Percentiles rank a stretch among this genome's conserved stretches.
Evolutionary conservation across 2,329 filamentous ascomycete species (phyloP).

Genomic region (Erysiphe pulchra): DNA sequence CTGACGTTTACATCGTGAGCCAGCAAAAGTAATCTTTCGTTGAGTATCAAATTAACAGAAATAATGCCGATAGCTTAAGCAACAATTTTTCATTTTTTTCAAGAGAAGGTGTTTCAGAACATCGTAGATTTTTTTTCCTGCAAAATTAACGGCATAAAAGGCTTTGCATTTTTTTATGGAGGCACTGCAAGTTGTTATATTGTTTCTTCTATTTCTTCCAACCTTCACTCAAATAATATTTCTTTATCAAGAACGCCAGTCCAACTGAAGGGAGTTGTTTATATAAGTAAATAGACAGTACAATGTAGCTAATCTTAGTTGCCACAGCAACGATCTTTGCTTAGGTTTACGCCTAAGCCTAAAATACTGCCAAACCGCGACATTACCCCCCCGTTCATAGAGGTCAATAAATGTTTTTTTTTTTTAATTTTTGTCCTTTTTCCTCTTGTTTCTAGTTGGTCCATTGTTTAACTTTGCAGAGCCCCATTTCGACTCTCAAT

Average conservation of each 20-base stretch:
- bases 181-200: not conserved
- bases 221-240: not conserved
- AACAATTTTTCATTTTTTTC: not conserved
- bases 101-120: not conserved
- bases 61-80: not conserved
- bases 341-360: too few species aligned
- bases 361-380: too few species aligned
- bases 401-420: too few species aligned
- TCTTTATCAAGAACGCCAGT: not conserved
- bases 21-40: not conserved
- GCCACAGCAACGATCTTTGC: too few species aligned
- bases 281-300: too few species aligned
- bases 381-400: too few species aligned
- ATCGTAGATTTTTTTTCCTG: not conserved
- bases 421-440: too few species aligned
- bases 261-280: not conserved
- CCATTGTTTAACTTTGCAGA: too few species aligned
- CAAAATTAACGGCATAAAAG: not conserved
- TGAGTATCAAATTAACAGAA: not conserved
- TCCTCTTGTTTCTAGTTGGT: too few species aligned
- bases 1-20: not conserved
- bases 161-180: not conserved
- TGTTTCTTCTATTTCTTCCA: not conserved
- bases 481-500: too few species aligned
- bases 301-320: too few species aligned